Evolutionary conservation across 345 rosid genomes (phyloP).

Genomic region (Camelina sativa): DNA sequence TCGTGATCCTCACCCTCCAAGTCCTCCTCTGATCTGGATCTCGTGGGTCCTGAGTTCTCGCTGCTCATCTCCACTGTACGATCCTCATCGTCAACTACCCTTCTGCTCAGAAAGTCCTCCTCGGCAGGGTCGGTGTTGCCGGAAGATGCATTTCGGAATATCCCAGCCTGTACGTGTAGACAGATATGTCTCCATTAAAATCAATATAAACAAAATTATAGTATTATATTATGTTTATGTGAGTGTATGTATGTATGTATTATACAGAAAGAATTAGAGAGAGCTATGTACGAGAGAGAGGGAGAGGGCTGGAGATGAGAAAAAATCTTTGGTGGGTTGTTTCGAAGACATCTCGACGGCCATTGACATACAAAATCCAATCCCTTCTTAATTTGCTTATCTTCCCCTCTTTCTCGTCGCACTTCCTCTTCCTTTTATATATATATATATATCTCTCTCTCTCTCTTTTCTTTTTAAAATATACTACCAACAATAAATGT

Average conservation of each 20-base stretch:
- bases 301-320: slow-evolving; percentile 97
- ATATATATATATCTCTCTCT: too few relatives aligned
- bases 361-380: slow-evolving; percentile 52
- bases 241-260: not conserved
- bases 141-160: slow-evolving; percentile 73
- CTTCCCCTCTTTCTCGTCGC: not conserved
- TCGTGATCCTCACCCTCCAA: slow-evolving; percentile 64
- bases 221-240: too few relatives aligned
- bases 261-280: slow-evolving; percentile 55
- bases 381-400: slow-evolving; percentile 3
- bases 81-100: slow-evolving; percentile 55
- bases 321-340: slow-evolving; percentile 86
- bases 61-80: slow-evolving; percentile 91
- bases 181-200: slow-evolving; percentile 18
- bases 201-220: not conserved
- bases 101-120: slow-evolving; percentile 64
- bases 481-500: slow-evolving; percentile 23
- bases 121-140: slow-evolving; percentile 57
- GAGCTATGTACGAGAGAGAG: slow-evolving; percentile 80
- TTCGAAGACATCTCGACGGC: slow-evolving; percentile 88
- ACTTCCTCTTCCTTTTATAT: slow-evolving; percentile 34
- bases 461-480: not conserved
- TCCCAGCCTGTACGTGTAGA: slow-evolving; percentile 68
- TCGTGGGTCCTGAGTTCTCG: slow-evolving; percentile 84
- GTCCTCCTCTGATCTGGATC: slow-evolving; percentile 88